These are phyloP conservation scores for Cyphellophora attinorum DNA, from an alignment of 2,329 filamentous ascomycete species.

Conservation along the genomic window DNA sequence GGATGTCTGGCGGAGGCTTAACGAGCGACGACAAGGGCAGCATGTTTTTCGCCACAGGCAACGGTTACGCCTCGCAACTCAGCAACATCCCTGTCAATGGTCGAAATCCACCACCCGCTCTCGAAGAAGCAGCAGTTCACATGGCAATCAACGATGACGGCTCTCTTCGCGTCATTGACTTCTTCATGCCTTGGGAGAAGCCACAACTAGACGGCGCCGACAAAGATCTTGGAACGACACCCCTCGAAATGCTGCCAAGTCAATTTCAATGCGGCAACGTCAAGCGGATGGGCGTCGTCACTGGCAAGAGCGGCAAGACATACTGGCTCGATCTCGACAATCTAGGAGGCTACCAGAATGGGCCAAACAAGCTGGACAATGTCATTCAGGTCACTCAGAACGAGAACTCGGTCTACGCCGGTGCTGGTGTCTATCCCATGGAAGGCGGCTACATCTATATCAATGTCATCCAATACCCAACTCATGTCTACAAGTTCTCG, in stretches of 20 bases:
- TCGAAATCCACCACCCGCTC: constrained; percentile 15
- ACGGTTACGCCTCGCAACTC: constrained; percentile 21
- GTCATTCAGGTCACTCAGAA: constrained; percentile 28
- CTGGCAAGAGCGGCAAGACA: constrained; percentile 41
- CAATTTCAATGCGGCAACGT: constrained; percentile 21
- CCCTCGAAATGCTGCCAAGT: constrained; percentile 13
- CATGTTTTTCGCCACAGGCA: constrained; percentile 22
- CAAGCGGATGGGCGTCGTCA: constrained; percentile 39
- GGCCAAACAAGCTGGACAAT: constrained; percentile 26
- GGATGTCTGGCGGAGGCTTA: constrained; percentile 22
- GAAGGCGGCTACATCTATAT: constrained; percentile 37
- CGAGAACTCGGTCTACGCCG: constrained; percentile 26
- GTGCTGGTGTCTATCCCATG: constrained; percentile 30
- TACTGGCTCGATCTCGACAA: constrained; percentile 33
- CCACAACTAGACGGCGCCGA: constrained; percentile 40
- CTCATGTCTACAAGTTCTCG: constrained; percentile 25
- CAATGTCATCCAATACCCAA: constrained; percentile 21
- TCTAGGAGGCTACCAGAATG: constrained; percentile 32
- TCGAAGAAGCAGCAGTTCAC: constrained; percentile 19
- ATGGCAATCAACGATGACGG: constrained; percentile 16
- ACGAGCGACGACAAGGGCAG: constrained; percentile 19
- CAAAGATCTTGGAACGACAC: constrained; percentile 37
- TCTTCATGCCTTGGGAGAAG: constrained; percentile 48
- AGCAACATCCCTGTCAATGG: constrained; percentile 20
- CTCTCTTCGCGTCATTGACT: constrained; percentile 39